Percentiles rank a stretch among this genome's conserved stretches.
Conservation (phyloP, 495 filamentous ascomycete species). For the Endocarpon pusillum region DNA sequence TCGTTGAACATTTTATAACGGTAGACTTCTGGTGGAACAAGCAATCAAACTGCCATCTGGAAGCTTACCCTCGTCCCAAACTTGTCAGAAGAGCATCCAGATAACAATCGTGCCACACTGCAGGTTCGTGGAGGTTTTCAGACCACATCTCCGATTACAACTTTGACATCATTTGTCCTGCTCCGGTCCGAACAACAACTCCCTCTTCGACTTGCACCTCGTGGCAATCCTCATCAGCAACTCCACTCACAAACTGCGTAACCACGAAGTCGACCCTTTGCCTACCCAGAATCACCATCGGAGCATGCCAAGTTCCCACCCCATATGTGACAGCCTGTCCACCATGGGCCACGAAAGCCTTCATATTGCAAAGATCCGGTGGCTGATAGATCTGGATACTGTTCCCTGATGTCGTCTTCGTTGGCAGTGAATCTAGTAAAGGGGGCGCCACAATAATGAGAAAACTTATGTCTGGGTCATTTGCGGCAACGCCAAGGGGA, state of each 20-base stretch:
- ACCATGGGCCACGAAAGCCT: conserved; percentile 65
- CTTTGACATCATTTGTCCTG: too few species aligned
- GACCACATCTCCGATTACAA: too few species aligned
- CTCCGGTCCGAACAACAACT: too few species aligned
- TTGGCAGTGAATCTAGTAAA: conserved; percentile 15
- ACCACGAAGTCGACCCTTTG: conserved; percentile 67
- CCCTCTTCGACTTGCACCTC: conserved; percentile 45
- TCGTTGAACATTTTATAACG: too few species aligned
- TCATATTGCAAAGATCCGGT: conserved; percentile 53
- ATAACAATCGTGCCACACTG: too few species aligned
- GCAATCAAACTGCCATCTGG: too few species aligned
- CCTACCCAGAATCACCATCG: conserved; percentile 75
- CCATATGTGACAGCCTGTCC: conserved; percentile 82
- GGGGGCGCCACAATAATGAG: conserved; percentile 89
- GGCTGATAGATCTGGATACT: conserved; percentile 34
- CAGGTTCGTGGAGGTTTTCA: too few species aligned
- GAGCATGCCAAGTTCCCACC: conserved; percentile 90
- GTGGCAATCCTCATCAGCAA: conserved; percentile 75
- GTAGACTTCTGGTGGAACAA: too few species aligned
- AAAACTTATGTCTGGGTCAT: conserved; percentile 30
- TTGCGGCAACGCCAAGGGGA: conserved; percentile 43
- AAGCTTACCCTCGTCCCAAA: too few species aligned
- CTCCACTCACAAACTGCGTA: conserved; percentile 73
- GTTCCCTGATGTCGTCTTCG: conserved; percentile 16
- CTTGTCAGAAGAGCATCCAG: too few species aligned